Conservation (phyloP, 2,329 filamentous ascomycete genomes). For the Cercospora beticola region DNA sequence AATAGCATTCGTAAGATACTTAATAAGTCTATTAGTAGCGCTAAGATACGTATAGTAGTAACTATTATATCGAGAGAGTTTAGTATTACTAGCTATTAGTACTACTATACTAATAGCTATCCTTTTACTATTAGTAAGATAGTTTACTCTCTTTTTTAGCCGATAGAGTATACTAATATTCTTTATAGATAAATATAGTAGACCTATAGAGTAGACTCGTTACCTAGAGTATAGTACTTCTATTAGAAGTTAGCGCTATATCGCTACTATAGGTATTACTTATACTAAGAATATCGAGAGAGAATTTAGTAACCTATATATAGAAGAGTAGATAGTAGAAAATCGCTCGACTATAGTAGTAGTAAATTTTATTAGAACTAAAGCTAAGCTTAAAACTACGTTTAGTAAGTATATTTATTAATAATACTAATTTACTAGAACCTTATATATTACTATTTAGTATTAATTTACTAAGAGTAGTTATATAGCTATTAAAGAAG, state of each 20-base stretch:
- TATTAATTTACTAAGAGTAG: background rate
- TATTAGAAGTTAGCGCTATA: conserved; percentile 58
- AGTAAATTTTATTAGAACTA: background rate
- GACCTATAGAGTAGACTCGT: conserved; percentile 60
- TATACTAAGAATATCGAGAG: conserved; percentile 53
- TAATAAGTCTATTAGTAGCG: conserved; percentile 45
- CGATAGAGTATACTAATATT: background rate
- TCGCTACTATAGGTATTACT: conserved; percentile 52
- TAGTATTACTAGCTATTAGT: conserved; percentile 59
- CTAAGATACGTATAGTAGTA: conserved; percentile 54
- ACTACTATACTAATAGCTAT: conserved; percentile 58
- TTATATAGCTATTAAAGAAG: background rate
- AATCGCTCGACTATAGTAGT: background rate
- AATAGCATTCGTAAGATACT: conserved; percentile 49
- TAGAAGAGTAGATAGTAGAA: background rate
- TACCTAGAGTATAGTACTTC: conserved; percentile 63
- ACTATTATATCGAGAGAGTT: conserved; percentile 49
- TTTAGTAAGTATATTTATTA: background rate
- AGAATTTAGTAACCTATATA: conserved; percentile 23
- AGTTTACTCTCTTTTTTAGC: background rate
- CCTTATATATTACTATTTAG: background rate
- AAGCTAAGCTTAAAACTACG: background rate
- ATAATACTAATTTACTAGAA: background rate
- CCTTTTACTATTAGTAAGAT: conserved; percentile 39
- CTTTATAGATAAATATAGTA: conserved; percentile 42